Evolutionary conservation across 768 basidiomycete genomes (phyloP), one percentile per base, ranked within the genome.

Genomic region (Suillus brevipes): DNA sequence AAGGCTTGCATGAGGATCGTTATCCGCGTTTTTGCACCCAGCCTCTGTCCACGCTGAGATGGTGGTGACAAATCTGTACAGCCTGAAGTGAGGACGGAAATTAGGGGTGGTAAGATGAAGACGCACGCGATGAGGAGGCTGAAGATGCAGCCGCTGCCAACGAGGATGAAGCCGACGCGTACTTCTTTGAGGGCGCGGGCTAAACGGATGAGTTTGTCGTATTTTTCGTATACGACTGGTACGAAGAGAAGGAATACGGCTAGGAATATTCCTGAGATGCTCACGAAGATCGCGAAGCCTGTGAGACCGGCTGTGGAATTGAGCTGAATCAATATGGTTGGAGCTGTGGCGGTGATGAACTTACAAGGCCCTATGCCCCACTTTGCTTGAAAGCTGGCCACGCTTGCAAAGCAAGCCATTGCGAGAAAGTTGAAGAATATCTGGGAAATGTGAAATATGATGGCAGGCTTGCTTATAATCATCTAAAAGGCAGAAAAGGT

Each of bases 401-500:
- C 91, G 70, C 91, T 89, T 9, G 92, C 96, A 70, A 94, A 95
- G 73, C 94, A 96, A 56, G 89, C 90, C 87, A 97, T 90, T 14
- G 93, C 87, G 55, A 98, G 84, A 73, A 98, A 97, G 75, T 91
- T 89, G 87, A 97, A 95, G 83, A 98, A 95, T 62, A 87, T 84
- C 80, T 97, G 91, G 3, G 85, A 87, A 37, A 85, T 75, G 74
- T 91, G 87, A 73, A 89, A 88, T 63, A 93, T 82, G 73, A 94
- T 91, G 66, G 88, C 82, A 8, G 91, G 89, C 80, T 93, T 94
- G 28, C 91, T 89, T 55, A 94, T 87, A 70, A 94, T 94, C 91
- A 94, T 92, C 93, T 94, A 69, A 23, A 69, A 63, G 64, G 23
- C 28, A 38, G 20, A 68, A 57, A 45, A 65, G 64, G 70, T 53